Base-by-base conservation (phyloP, 768 basidiomycete genomes). In the Tulasnella sp. region DNA sequence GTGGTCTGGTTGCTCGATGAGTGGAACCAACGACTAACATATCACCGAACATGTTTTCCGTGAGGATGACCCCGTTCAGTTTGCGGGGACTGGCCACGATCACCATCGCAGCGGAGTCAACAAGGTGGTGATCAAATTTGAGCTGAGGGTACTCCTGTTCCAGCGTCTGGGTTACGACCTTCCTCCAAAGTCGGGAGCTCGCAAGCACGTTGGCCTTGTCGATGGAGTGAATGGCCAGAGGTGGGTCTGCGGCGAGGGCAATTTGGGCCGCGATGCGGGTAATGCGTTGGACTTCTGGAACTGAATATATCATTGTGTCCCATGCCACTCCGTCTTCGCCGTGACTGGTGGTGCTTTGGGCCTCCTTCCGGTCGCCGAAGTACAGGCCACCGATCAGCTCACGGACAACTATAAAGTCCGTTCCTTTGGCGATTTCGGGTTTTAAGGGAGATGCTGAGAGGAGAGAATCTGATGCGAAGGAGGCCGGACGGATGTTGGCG, bases 201-300 rank as follows among this genome's bases (percentile, higher is more conserved):
- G 98, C 98, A 79, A 99, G 91, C 31, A 99, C 98, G 86, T 99
- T 99, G 78, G 98, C 98, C 87, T 99, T 99, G 89, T 99, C 98
- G 86, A 99, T 89, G 0, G 96, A 97, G 86, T 96, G 95, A 80
- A 99, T 92, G 31, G 91, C 89, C 73, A 97, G 89, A 28, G 97
- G 96, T 5, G 98, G 98, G 84, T 93, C 89, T 6, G 91, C 87
- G 34, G 93, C 88, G 76, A 96, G 86, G 28, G 98, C 97, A 83
- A 99, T 94, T 86, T 95, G 93, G 50, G 95, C 97, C 16, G 97
- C 98, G 64, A 99, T 96, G 24, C 96, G 92, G 2, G 97, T 97
- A 83, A 99, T 99, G 72, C 98, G 91, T 86, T 97, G 90, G 64
- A 99, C 93, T 86, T 99, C 98, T 20, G 90, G 85, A 72, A 96